phyloP scores from a whole-genome alignment of 306 rosid species.

The Pyrus pyrifolia region DNA sequence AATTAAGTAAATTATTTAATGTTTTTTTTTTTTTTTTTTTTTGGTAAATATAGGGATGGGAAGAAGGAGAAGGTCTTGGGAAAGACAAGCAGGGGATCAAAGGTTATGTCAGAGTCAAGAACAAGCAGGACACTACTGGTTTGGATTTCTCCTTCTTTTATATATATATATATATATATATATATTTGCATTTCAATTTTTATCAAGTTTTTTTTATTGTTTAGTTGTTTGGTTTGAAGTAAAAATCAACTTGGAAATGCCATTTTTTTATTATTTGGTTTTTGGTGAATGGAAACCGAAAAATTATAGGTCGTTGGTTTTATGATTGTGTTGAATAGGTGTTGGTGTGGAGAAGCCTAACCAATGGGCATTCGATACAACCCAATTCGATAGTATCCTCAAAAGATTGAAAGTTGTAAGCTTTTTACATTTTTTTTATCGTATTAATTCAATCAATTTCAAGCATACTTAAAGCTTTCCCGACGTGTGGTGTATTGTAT shows the following conservation, averaged over 20 bases:
- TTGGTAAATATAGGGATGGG: conserved; percentile 64
- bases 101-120: conserved; percentile 65
- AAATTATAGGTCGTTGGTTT: neutral
- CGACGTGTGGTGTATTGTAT: neutral
- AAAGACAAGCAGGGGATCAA: conserved; percentile 95
- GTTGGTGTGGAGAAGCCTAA: conserved; percentile 87
- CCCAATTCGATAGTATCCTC: conserved; percentile 82
- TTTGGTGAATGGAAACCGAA: neutral
- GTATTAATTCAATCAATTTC: neutral
- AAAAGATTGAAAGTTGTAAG: conserved; percentile 92
- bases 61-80: conserved; percentile 98
- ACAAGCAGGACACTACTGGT: conserved; percentile 90
- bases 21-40: too few species aligned
- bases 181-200: neutral
- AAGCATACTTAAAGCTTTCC: neutral
- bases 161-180: neutral
- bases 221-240: neutral
- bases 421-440: neutral
- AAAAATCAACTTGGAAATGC: neutral
- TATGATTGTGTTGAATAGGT: conserved; percentile 29
- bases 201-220: too few species aligned
- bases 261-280: too few species aligned
- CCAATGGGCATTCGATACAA: conserved; percentile 88
- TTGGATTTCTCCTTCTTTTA: neutral
- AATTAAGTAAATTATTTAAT: neutral